phyloP scores from a whole-genome alignment of 768 basidiomycete genomes.

The Pisolithus orientalis region DNA sequence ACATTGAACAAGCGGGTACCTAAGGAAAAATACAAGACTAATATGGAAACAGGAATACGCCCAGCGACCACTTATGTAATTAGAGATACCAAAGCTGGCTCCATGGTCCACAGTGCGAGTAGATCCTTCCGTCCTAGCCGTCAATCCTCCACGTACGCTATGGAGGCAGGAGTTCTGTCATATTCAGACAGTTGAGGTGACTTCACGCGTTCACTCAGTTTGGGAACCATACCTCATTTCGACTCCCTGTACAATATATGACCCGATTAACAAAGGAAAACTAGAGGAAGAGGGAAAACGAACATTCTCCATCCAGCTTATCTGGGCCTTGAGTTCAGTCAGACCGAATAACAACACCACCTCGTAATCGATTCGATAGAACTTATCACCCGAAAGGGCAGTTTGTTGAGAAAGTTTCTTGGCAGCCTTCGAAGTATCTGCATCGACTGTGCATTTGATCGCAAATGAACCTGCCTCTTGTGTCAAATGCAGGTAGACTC shows the following conservation, averaged over 20 bases:
- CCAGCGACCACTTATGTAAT: no score
- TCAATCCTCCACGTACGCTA: slow-evolving; percentile 14
- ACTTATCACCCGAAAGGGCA: neutral
- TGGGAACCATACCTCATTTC: slow-evolving; percentile 3
- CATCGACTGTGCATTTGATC: neutral
- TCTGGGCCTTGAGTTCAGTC: slow-evolving; percentile 41
- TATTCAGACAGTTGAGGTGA: neutral
- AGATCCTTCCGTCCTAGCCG: no score
- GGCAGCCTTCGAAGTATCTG: slow-evolving; percentile 9
- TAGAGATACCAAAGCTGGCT: no score
- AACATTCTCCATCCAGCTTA: slow-evolving; percentile 37
- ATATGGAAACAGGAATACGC: no score
- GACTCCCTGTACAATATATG: slow-evolving; percentile 5
- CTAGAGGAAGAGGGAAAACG: neutral
- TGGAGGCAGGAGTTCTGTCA: slow-evolving; percentile 15
- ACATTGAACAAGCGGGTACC: no score
- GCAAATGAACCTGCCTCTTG: slow-evolving; percentile 4
- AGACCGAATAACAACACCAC: slow-evolving; percentile 36
- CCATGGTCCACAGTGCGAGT: no score
- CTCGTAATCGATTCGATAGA: slow-evolving; percentile 20
- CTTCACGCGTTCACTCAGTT: neutral
- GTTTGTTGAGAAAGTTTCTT: neutral
- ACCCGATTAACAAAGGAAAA: neutral
- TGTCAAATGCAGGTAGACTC: neutral
- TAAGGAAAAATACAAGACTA: no score